phyloP scores from a whole-genome alignment of 768 basidiomycete species.

The Amanita rubescens region DNA sequence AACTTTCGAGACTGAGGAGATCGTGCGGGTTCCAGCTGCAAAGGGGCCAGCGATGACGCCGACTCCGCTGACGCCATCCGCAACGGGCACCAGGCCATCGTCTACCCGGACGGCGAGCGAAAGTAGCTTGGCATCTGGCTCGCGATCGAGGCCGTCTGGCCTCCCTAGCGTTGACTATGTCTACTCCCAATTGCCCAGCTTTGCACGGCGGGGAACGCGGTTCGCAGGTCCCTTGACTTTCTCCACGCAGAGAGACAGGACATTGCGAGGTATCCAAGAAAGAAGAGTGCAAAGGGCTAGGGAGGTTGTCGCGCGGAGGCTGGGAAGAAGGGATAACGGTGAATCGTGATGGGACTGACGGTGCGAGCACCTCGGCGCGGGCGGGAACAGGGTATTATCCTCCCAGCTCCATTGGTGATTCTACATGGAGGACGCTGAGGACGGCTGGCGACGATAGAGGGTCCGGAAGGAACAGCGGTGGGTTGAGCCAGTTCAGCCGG shows the following conservation, averaged over 20 bases:
- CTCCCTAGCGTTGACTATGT: constrained; percentile 6
- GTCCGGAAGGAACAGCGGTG: constrained; percentile 7
- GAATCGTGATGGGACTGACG: no score
- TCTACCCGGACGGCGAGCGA: constrained; percentile 2
- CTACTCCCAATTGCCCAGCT: constrained; percentile 7
- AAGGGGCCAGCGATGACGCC: constrained; percentile 10
- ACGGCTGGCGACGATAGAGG: constrained; percentile 17
- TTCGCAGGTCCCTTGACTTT: constrained; percentile 7
- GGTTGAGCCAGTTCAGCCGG: not conserved
- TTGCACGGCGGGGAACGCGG: not conserved
- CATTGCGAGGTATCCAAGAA: not conserved
- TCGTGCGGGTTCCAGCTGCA: constrained; percentile 48
- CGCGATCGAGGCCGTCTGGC: not conserved
- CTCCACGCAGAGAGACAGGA: constrained; percentile 6
- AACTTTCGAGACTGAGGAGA: constrained; percentile 75
- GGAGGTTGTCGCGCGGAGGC: not conserved
- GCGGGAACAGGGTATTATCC: constrained; percentile 25
- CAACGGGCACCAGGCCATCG: not conserved
- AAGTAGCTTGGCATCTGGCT: constrained; percentile 8
- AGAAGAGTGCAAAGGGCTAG: constrained; percentile 1
- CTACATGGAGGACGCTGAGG: constrained; percentile 35
- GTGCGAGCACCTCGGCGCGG: not conserved
- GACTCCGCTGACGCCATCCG: constrained; percentile 7
- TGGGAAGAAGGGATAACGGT: not conserved
- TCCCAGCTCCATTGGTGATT: constrained; percentile 36